These are phyloP conservation scores for Rhizopus sp. DNA, from an alignment of 371 early-diverging fungal genomes.

Conservation along the genomic window DNA sequence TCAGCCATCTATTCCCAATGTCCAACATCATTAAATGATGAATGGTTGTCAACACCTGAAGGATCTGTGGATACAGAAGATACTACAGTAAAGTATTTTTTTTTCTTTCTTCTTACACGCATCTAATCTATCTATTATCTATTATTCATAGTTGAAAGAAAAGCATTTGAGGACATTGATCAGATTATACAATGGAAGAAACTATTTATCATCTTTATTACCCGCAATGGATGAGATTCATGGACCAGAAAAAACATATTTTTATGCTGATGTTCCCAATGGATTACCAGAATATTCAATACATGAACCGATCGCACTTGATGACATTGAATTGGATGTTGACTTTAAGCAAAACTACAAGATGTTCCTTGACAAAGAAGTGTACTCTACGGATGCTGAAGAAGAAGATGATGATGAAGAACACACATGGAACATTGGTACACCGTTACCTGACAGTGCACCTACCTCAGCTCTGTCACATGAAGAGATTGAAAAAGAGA, in stretches of 20 bases:
- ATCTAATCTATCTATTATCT: not conserved
- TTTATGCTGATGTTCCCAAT: slow-evolving; percentile 6
- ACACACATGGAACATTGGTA: slow-evolving; percentile 8
- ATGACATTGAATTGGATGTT: slow-evolving; percentile 44
- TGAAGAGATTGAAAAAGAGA: slow-evolving; percentile 18
- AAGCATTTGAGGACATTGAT: slow-evolving; percentile 65
- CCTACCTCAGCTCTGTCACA: slow-evolving; percentile 18
- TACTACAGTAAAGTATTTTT: slow-evolving; percentile 28
- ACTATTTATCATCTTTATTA: slow-evolving; percentile 53
- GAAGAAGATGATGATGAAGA: slow-evolving; percentile 17
- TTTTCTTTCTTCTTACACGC: not conserved
- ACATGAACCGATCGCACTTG: slow-evolving; percentile 18
- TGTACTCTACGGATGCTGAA: slow-evolving; percentile 29
- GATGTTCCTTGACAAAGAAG: slow-evolving; percentile 69
- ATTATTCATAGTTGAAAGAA: slow-evolving; percentile 52
- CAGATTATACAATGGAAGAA: slow-evolving; percentile 63
- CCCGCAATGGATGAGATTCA: slow-evolving; percentile 34
- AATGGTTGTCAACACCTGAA: slow-evolving; percentile 74
- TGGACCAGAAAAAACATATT: slow-evolving; percentile 15
- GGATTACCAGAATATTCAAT: slow-evolving; percentile 21
- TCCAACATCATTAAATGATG: slow-evolving; percentile 68
- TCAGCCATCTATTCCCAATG: slow-evolving; percentile 77
- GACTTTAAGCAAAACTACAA: slow-evolving; percentile 63
- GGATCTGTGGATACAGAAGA: slow-evolving; percentile 72
- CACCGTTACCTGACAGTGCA: slow-evolving; percentile 18